Percentiles rank a stretch among this genome's conserved stretches.
Conservation (phyloP, 768 basidiomycete genomes). For the Termitomyces sp. region DNA sequence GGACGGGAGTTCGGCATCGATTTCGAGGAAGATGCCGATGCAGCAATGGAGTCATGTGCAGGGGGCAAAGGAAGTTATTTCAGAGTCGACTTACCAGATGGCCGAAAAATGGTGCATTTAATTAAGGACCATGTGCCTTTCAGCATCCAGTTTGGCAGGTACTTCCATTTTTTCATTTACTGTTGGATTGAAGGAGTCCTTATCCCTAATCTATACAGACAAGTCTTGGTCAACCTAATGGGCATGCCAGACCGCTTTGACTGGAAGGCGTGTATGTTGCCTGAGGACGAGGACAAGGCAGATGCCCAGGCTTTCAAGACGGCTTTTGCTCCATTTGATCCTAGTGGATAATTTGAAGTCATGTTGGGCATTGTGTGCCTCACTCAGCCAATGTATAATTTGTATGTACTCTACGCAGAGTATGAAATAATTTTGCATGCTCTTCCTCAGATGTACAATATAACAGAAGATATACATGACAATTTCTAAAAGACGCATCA, state of each 20-base stretch:
- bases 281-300: constrained; percentile 79
- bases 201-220: constrained; percentile 37
- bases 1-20: constrained; percentile 62
- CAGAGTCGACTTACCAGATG: constrained; percentile 84
- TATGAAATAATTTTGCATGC: background rate
- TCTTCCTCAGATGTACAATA: background rate
- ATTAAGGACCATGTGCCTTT: constrained; percentile 76
- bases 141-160: constrained; percentile 93
- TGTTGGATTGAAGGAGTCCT: constrained; percentile 4
- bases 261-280: constrained; percentile 84
- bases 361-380: background rate
- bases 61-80: constrained; percentile 75
- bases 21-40: constrained; percentile 68
- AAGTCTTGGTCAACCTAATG: constrained; percentile 74
- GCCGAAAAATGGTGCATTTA: constrained; percentile 79
- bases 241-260: constrained; percentile 75
- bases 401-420: background rate
- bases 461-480: background rate
- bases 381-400: background rate
- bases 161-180: background rate
- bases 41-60: constrained; percentile 47
- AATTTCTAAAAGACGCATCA: background rate
- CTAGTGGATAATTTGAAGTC: constrained; percentile 21
- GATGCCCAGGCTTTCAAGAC: constrained; percentile 83
- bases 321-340: constrained; percentile 74